A percentile compares a stretch with the other conserved stretches of the same genome.
Conservation (phyloP, 257 asterid genomes). For the Penstemon davidsonii region DNA sequence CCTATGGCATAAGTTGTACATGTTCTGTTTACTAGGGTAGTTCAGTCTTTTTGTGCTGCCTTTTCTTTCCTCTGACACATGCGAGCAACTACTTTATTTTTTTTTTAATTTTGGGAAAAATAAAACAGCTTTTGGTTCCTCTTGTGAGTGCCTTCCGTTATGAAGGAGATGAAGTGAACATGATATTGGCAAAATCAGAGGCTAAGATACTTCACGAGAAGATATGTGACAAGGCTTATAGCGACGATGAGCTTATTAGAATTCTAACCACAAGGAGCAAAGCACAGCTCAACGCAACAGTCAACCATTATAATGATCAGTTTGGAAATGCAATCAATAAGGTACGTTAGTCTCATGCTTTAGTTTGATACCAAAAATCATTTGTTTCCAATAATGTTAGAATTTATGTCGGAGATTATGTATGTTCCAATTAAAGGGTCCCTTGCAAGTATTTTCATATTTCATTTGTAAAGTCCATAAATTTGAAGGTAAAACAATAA, state of each 20-base stretch:
- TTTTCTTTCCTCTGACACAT: not conserved
- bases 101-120: constrained; percentile 8
- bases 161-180: constrained; percentile 78
- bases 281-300: constrained; percentile 86
- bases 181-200: constrained; percentile 71
- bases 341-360: constrained; percentile 39
- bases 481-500: not conserved
- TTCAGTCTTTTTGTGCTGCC: too few relatives aligned
- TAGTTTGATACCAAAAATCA: not conserved
- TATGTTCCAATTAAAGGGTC: not conserved
- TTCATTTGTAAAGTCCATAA: not conserved
- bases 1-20: not conserved
- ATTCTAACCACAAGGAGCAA: constrained; percentile 85
- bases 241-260: constrained; percentile 68
- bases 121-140: constrained; percentile 81
- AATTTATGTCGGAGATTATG: not conserved
- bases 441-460: not conserved
- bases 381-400: not conserved
- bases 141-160: constrained; percentile 82
- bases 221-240: constrained; percentile 64
- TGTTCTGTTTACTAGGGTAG: not conserved
- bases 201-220: constrained; percentile 77
- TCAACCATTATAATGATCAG: constrained; percentile 69
- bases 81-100: not conserved
- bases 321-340: constrained; percentile 73